Evolutionary conservation across 2,329 filamentous ascomycete species (phyloP).

Genomic region (Trichoderma sp.): DNA sequence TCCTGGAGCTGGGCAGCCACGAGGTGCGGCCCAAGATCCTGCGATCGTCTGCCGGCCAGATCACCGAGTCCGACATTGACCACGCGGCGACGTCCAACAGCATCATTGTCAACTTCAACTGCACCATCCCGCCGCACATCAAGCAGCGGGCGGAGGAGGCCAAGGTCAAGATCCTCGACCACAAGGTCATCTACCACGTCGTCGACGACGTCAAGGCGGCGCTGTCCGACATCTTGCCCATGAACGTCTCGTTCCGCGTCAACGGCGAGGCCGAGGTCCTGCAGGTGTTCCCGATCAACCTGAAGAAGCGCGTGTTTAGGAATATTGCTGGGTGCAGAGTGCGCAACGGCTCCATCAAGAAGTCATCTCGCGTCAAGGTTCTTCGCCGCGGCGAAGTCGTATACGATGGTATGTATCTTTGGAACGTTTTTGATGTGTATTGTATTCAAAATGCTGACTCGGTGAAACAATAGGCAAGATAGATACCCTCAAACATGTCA

Average conservation of each 20-base stretch:
- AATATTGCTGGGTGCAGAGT: slow-evolving; percentile 87
- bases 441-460: neutral
- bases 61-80: slow-evolving; percentile 86
- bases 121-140: slow-evolving; percentile 66
- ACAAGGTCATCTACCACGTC: slow-evolving; percentile 83
- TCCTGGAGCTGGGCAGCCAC: slow-evolving; percentile 78
- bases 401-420: slow-evolving; percentile 73
- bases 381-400: slow-evolving; percentile 69
- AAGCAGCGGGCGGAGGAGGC: slow-evolving; percentile 67
- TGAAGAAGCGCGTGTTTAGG: slow-evolving; percentile 69
- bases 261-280: slow-evolving; percentile 85
- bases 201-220: slow-evolving; percentile 70
- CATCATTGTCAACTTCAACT: slow-evolving; percentile 86
- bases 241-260: slow-evolving; percentile 68
- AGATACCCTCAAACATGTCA: slow-evolving; percentile 82
- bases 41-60: slow-evolving; percentile 72
- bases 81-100: slow-evolving; percentile 78
- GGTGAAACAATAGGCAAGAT: slow-evolving; percentile 63
- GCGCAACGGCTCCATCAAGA: slow-evolving; percentile 73
- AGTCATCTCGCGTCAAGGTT: slow-evolving; percentile 68
- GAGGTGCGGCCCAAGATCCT: slow-evolving; percentile 80
- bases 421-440: neutral
- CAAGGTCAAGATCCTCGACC: slow-evolving; percentile 77
- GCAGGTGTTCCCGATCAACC: slow-evolving; percentile 80
- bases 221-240: slow-evolving; percentile 70